Base-by-base conservation (phyloP, 257 asterid genomes). In the Penstemon newberryi region DNA sequence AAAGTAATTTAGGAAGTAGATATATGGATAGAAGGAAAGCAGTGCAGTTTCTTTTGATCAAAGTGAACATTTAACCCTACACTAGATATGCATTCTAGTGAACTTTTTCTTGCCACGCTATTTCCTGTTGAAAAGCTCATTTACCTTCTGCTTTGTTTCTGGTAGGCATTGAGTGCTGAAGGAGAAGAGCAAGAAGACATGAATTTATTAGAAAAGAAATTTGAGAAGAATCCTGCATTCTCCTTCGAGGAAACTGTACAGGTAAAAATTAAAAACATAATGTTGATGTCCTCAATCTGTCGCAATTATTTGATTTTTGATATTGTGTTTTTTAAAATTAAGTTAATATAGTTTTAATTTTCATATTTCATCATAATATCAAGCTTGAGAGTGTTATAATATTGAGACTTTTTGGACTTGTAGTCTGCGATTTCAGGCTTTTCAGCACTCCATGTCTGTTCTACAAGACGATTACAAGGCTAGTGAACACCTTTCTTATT, bases 151-250 rank as follows among this genome's bases (percentile, higher is more conserved):
- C 52, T 50, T 67, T 59, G 57, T 60, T 50, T 69, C 70, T 71
- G 75, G 46, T 73, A 91, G 97, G 97, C 96, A 63, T 85, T 95
- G 50, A 91, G 97, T 77, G 94, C 96, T 60, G 96, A 96, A 72
- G 78, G 89, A 25, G 89, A 91, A 79, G 97, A 91, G 72, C 97
- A 89, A 83, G 97, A 89, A 75, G 96, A 95, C 47, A 83, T 91
- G 53, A 91, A 89, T 60, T 89, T 91, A 73, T 72, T 91, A 67
- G 97, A 91, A 79, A 91, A 91, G 88, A 91, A 91, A 76, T 25
- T 57, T 42, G 36, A 25, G 36, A 57, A 57, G 8, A 15, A 57
- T 38, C 43, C 44, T 57, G 63, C 44, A 57, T 57, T 57, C 18
- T 33, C 63, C n/a, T 57, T 25, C 36, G 43, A 25, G 4, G 43